These are phyloP conservation scores for Cladosporium sp. DNA, from an alignment of 2,329 filamentous ascomycete genomes.

Conservation along the genomic window DNA sequence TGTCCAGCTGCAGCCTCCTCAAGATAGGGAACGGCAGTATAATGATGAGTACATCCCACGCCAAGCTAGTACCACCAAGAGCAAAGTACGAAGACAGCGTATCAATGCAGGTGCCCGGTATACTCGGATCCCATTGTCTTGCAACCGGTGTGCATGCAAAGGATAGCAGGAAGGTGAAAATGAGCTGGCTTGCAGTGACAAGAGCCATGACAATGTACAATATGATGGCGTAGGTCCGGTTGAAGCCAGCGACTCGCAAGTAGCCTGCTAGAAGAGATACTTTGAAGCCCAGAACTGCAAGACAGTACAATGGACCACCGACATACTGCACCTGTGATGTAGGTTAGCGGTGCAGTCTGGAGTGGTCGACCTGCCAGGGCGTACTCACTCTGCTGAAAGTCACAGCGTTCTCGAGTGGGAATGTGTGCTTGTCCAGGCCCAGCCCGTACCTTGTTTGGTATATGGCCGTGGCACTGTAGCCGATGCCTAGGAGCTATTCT, in stretches of 20 bases:
- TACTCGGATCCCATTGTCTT: conserved; percentile 16
- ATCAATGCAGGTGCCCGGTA: conserved; percentile 15
- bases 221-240: conserved; percentile 12
- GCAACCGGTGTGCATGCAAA: conserved; percentile 16
- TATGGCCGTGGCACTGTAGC: conserved; percentile 14
- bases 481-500: conserved; percentile 13
- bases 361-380: neutral
- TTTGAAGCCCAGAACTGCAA: conserved; percentile 17
- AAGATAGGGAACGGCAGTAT: conserved; percentile 17
- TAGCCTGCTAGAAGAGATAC: conserved; percentile 14
- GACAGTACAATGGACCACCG: conserved; percentile 15
- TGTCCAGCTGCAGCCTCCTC: conserved; percentile 18
- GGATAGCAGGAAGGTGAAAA: conserved; percentile 16
- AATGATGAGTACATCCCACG: conserved; percentile 17
- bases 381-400: conserved; percentile 12
- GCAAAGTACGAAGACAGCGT: conserved; percentile 16
- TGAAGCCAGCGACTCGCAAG: conserved; percentile 17
- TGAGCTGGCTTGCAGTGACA: conserved; percentile 14
- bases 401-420: conserved; percentile 14
- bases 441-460: conserved; percentile 16
- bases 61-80: conserved; percentile 15
- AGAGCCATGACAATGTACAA: conserved; percentile 11
- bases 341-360: neutral
- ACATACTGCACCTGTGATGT: conserved; percentile 11
- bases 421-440: conserved; percentile 6